Conservation (phyloP, 2,329 filamentous ascomycete species). For the Chaetomium globosum region DNA sequence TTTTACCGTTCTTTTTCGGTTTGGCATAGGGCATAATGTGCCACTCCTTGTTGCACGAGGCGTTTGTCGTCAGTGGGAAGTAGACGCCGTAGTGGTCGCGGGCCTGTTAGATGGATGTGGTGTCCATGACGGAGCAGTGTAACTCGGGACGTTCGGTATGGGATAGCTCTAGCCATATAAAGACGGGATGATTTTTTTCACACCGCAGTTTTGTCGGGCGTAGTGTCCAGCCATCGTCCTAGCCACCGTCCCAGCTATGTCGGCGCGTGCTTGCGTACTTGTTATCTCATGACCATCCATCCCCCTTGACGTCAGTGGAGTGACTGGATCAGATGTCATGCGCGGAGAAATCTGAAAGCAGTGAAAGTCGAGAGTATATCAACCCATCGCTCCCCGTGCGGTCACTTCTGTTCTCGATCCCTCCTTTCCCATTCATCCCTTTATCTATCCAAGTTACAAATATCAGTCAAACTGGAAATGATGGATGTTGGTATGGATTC, state of each 20-base stretch:
- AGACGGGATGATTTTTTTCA: neutral
- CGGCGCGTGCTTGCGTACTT: too few relatives aligned
- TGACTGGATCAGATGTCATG: too few relatives aligned
- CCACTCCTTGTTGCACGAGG: neutral
- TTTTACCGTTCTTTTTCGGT: neutral
- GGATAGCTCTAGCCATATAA: neutral
- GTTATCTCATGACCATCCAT: too few relatives aligned
- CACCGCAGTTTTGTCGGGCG: neutral
- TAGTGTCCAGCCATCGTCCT: neutral
- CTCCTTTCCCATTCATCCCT: too few relatives aligned
- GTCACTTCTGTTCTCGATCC: too few relatives aligned
- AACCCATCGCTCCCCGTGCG: too few relatives aligned
- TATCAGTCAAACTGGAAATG: too few relatives aligned
- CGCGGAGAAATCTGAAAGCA: too few relatives aligned
- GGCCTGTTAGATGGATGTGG: neutral
- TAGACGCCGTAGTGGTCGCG: neutral
- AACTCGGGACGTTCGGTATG: neutral
- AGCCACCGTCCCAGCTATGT: neutral
- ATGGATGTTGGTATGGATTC: too few relatives aligned
- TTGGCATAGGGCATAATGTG: slow-evolving; percentile 1
- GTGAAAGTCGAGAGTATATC: too few relatives aligned
- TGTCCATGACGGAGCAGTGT: neutral
- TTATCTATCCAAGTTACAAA: too few relatives aligned
- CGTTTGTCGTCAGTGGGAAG: neutral
- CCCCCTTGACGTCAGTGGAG: too few relatives aligned